Evolutionary conservation across 805 yeast genomes (phyloP), one percentile per base, ranked within the genome.

Genomic region (Debaryomyces prosopidis): DNA sequence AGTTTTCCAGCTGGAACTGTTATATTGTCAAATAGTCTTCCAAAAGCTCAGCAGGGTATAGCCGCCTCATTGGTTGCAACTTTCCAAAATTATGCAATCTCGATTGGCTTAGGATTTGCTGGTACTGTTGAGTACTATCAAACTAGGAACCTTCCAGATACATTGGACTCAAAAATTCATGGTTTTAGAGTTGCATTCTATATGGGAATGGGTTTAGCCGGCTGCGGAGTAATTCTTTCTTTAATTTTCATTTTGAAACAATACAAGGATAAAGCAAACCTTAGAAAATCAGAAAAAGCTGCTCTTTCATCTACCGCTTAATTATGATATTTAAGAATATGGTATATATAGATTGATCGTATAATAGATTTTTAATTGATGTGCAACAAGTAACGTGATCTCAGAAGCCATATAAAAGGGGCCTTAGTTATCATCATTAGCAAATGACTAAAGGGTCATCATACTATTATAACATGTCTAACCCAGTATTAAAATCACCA

Each of bases 11-110:
- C 91, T 0, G 82, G 86, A 0, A 79, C 88, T 0, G 71, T 86
- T 42, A 72, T 84, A 9, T 62, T 86, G 35, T 75, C 84, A 18
- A 77, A 80, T 44, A 65, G 69, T 31, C 68, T 86, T 18, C 90
- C 91, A 0, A 65, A 69, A 44, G 69, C 75, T 42, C 81, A 82
- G 52, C 94, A 87, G 63, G 94, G 92, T 5, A 79, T 84, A 70
- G 91, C 90, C 1, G 90, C 88, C 0, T 83, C 90, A 0, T 66
- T 87, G 44, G 84, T 85, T 1, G 75, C 84, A 16, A 85, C 92
- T 0, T 77, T 83, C 54, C 82, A 83, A 11, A 87, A 84, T 60
- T 87, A 87, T 58, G 80, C 89, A 1, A 82, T 68, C 27, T 59
- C 69, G 17, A 57, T 66, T 20, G 71, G 71, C 2, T 56, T 68